Conservation (phyloP, 331 rosid genomes). For the Phaseolus coccineus region DNA sequence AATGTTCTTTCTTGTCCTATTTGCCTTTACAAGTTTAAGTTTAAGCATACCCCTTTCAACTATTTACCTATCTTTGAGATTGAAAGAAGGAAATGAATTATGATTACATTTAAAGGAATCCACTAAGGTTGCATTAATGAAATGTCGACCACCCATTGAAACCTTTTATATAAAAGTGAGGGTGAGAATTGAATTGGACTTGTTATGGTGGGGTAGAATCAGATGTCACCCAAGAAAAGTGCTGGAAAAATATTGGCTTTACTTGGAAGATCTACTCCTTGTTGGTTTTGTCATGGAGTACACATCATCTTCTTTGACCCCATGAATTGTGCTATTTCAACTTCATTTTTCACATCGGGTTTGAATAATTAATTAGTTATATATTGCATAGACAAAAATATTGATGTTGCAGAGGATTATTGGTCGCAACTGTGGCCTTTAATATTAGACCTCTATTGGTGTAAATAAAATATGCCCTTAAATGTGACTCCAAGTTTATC, state of each 20-base stretch:
- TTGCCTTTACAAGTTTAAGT: slow-evolving; percentile 51
- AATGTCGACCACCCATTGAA: slow-evolving; percentile 58
- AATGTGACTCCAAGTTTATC: slow-evolving; percentile 32
- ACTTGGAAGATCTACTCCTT: slow-evolving; percentile 28
- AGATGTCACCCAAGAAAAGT: slow-evolving; percentile 50
- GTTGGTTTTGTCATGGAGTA: slow-evolving; percentile 54
- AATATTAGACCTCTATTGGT: slow-evolving; percentile 21
- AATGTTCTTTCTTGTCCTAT: slow-evolving; percentile 35
- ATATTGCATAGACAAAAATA: not conserved
- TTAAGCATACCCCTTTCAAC: slow-evolving; percentile 41
- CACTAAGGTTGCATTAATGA: slow-evolving; percentile 60
- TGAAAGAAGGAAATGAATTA: slow-evolving; percentile 41
- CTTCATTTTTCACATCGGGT: slow-evolving; percentile 44
- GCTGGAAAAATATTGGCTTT: slow-evolving; percentile 48
- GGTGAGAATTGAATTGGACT: slow-evolving; percentile 39
- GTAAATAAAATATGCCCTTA: not conserved
- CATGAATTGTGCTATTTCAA: slow-evolving; percentile 24
- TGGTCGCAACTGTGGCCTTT: slow-evolving; percentile 3
- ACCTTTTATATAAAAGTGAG: slow-evolving; percentile 46
- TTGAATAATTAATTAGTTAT: not conserved
- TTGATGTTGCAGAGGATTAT: not conserved
- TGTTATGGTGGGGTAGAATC: slow-evolving; percentile 57
- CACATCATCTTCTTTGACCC: slow-evolving; percentile 53
- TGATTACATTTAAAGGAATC: slow-evolving; percentile 44
- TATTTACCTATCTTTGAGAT: slow-evolving; percentile 26